Conservation (phyloP, 1,139 yeast genomes). For the Nematodospora anomalae region DNA sequence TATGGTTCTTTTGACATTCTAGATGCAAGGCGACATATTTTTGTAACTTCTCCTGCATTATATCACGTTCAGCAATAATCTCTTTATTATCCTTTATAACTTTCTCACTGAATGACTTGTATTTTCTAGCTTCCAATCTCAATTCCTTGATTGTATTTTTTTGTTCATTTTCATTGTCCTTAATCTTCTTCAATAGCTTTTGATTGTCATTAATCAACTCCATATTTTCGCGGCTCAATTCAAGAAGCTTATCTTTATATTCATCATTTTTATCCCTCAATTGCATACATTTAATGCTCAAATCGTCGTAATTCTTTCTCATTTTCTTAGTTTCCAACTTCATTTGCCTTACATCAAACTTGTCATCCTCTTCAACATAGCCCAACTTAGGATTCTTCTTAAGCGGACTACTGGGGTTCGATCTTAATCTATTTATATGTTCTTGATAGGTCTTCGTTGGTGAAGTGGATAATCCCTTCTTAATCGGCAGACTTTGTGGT, state of each 20-base stretch:
- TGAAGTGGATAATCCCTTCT: conserved; percentile 3
- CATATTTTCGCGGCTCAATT: not conserved
- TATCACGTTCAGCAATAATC: not conserved
- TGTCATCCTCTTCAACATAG: not conserved
- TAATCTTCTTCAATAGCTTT: not conserved
- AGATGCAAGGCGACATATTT: conserved; percentile 9
- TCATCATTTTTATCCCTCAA: conserved; percentile 2
- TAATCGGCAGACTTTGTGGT: conserved; percentile 2
- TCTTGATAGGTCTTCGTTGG: conserved; percentile 8
- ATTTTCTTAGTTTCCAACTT: conserved; percentile 1
- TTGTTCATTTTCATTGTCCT: not conserved
- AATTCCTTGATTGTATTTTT: not conserved
- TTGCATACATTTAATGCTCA: not conserved
- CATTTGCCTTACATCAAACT: not conserved
- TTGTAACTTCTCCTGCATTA: conserved; percentile 5
- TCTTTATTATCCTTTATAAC: conserved; percentile 1
- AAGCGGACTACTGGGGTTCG: conserved; percentile 7
- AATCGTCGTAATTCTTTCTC: not conserved
- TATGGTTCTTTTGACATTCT: conserved; percentile 3
- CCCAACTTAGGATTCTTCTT: conserved; percentile 1
- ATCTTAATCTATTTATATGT: conserved; percentile 5
- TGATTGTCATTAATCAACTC: not conserved
- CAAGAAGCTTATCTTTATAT: not conserved
- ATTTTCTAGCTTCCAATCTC: not conserved
- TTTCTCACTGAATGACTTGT: not conserved